phyloP scores from a whole-genome alignment of 2,329 filamentous ascomycete genomes.

The Blastomyces parvus region DNA sequence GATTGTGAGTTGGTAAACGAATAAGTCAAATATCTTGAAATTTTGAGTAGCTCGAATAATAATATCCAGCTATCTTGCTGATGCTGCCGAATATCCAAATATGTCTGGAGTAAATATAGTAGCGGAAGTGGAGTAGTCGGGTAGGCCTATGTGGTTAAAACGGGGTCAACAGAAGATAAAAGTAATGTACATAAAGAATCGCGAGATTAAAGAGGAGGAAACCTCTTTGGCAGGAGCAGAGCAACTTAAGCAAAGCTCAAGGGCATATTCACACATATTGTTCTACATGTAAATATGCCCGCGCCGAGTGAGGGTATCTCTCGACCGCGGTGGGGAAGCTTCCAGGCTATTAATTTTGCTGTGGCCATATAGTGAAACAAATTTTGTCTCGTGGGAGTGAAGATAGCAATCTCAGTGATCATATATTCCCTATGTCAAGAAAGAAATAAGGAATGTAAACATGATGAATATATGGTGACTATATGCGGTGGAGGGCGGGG shows the following conservation, averaged over 20 bases:
- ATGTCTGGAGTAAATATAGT: not conserved
- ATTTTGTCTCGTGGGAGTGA: no score
- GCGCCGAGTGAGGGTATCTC: no score
- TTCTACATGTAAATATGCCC: not conserved
- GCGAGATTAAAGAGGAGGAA: not conserved
- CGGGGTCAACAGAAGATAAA: no score
- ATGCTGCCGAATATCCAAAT: not conserved
- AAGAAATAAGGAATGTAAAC: no score
- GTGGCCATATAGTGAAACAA: no score
- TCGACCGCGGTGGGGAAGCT: no score
- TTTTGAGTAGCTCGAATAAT: not conserved
- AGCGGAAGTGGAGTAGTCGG: not conserved
- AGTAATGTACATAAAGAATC: not conserved
- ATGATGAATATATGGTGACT: no score
- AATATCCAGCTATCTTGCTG: not conserved
- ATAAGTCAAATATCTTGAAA: not conserved
- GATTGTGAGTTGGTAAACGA: not conserved
- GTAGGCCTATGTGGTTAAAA: not conserved
- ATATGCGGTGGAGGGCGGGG: no score
- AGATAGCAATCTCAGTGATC: no score
- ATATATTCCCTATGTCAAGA: no score
- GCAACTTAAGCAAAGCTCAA: not conserved
- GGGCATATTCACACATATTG: slow-evolving; percentile 1
- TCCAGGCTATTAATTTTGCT: no score
- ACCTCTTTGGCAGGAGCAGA: no score